These are phyloP conservation scores for Achaetomium macrosporum DNA, from an alignment of 2,329 filamentous ascomycete species.

Conservation along the genomic window DNA sequence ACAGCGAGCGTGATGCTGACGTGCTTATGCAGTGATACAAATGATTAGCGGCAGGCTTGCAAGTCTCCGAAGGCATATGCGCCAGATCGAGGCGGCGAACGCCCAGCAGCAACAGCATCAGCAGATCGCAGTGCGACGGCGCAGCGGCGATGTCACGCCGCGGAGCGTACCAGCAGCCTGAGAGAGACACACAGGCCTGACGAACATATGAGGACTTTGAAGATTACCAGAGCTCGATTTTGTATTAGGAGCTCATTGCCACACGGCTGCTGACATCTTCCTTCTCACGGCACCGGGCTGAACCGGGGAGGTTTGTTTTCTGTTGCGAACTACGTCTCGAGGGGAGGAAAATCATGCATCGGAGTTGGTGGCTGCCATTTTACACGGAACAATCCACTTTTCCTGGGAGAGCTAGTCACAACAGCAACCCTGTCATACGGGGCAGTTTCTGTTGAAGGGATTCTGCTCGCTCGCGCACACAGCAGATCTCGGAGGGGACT, in stretches of 20 bases:
- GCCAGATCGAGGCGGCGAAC: conserved; percentile 54
- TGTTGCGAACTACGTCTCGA: conserved; percentile 2
- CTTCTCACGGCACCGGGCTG: neutral
- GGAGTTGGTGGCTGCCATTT: neutral
- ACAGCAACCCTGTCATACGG: too few species aligned
- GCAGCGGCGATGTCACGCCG: conserved; percentile 51
- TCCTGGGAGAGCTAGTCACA: neutral
- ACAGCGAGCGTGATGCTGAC: conserved; percentile 22
- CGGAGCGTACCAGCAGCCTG: conserved; percentile 42
- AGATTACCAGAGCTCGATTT: neutral
- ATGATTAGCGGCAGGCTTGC: conserved; percentile 55
- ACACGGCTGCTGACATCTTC: conserved; percentile 15
- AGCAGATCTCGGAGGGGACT: neutral
- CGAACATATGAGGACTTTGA: neutral
- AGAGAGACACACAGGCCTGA: neutral
- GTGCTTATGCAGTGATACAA: conserved; percentile 45
- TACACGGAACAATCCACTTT: neutral
- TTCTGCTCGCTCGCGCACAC: neutral
- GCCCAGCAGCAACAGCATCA: conserved; percentile 36
- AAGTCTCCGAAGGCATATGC: conserved; percentile 55
- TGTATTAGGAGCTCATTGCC: conserved; percentile 12
- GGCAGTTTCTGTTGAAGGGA: too few species aligned
- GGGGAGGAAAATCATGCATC: conserved; percentile 2
- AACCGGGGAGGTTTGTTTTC: neutral
- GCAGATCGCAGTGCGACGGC: conserved; percentile 39